Evolutionary conservation across 176 grass and related monocot genomes (phyloP), one percentile per base, ranked within the genome.

Genomic region (Cenchrus fungigraminus): DNA sequence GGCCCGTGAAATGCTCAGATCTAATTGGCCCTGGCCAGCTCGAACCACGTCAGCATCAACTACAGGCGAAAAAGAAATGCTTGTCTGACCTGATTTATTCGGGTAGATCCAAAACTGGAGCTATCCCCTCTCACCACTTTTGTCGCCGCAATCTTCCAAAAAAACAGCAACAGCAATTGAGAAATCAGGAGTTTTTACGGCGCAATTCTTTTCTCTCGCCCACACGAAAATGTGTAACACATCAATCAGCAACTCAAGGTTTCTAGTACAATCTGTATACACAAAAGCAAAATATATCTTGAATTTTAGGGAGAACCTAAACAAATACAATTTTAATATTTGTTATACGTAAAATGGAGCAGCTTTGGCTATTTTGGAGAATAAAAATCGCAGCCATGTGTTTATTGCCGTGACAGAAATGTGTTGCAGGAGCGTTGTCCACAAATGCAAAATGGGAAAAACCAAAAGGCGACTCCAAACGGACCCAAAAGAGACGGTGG

Each of bases 1-100:
- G 69, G 43, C 51, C 25, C 25, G 25, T 25, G 25, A 25, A 25
- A 25, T 25, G 25, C 25, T 25, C 25, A 25, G 25, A 25, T 25
- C 25, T 25, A 25, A 25, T 25, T 25, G 25, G 25, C 25, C 25
- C 10, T 60, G 82, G 71, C 83, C 56, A 71, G 64, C 73, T 82
- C 73, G 34, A 74, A 5, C 84, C 84, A 84, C 80, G 37, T 84
- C 89, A 74, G 80, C 84, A 84, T 74, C 89, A 73, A 82, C 83
- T 6, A 65, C 28, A 44, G 8, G 13, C 16, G 50, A 22, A 63
- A 70, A 70, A 45, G 84, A 87, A 79, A 67, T 32, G 28, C 5
- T 25, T 59, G 20, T 42, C 10, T 31, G 29, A 52, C 59, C 14
- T 78, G 31, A 50, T 60, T 9, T 9, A 25, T 54, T 19, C 0